Evolutionary conservation across 768 basidiomycete species (phyloP).

Genomic region (Lactifluus pinguis): DNA sequence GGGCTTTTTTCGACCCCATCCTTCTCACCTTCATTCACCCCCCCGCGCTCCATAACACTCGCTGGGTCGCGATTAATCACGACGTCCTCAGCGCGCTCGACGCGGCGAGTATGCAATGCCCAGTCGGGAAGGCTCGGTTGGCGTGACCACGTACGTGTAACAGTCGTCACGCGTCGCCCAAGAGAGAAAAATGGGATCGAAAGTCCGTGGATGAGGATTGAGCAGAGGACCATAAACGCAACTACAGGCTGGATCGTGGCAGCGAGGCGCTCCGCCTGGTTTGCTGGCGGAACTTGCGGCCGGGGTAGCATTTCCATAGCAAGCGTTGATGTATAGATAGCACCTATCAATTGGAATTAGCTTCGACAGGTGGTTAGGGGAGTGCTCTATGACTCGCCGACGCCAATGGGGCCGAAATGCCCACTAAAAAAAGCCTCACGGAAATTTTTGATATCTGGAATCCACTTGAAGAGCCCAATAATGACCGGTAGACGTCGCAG

Average conservation of each 20-base stretch:
- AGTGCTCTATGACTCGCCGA: slow-evolving; percentile 36
- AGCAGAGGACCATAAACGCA: slow-evolving; percentile 89
- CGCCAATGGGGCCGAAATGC: slow-evolving; percentile 87
- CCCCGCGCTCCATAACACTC: slow-evolving; percentile 43
- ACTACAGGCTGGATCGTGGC: slow-evolving; percentile 86
- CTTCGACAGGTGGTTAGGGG: not conserved
- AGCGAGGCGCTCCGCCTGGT: slow-evolving; percentile 57
- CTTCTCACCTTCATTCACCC: slow-evolving; percentile 24
- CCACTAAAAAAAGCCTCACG: slow-evolving; percentile 91
- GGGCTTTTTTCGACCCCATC: no score
- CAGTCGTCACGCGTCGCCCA: slow-evolving; percentile 82
- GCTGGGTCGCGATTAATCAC: slow-evolving; percentile 72
- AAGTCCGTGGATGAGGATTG: slow-evolving; percentile 79
- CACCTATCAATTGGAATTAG: slow-evolving; percentile 39
- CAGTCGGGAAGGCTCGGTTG: slow-evolving; percentile 65
- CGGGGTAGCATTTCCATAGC: slow-evolving; percentile 53
- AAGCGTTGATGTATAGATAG: slow-evolving; percentile 87
- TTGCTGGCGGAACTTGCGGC: slow-evolving; percentile 36
- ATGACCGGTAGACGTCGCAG: slow-evolving; percentile 80
- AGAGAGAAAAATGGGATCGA: slow-evolving; percentile 95
- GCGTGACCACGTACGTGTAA: slow-evolving; percentile 86
- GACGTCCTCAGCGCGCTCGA: slow-evolving; percentile 65
- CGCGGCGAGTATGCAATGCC: slow-evolving; percentile 66
- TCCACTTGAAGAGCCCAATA: slow-evolving; percentile 79
- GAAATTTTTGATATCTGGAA: slow-evolving; percentile 92